Conservation (phyloP, 768 basidiomycete genomes). For the Trametes cingulata region DNA sequence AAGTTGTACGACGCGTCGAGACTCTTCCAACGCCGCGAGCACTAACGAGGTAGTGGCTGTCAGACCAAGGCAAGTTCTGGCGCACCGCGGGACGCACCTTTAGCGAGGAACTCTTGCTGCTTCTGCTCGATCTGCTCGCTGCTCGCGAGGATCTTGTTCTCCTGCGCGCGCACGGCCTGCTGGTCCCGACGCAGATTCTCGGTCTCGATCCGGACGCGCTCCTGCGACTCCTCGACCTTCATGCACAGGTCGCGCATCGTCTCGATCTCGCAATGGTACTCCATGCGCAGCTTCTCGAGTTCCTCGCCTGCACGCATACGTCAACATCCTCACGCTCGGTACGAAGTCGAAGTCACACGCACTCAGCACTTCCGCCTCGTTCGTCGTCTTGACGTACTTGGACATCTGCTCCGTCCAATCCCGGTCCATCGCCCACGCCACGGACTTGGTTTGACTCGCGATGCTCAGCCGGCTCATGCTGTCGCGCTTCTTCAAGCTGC, state of each 20-base stretch:
- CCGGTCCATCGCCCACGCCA: conserved; percentile 74
- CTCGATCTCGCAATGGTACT: conserved; percentile 62
- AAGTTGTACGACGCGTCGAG: conserved; percentile 44
- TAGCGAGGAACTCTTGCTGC: conserved; percentile 43
- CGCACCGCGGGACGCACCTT: conserved; percentile 32
- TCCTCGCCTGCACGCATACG: conserved; percentile 46
- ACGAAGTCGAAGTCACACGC: conserved; percentile 31
- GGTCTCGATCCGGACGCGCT: conserved; percentile 40
- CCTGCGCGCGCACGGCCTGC: conserved; percentile 41
- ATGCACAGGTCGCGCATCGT: conserved; percentile 57
- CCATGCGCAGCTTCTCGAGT: conserved; percentile 56
- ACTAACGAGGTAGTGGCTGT: conserved; percentile 30
- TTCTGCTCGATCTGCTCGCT: conserved; percentile 44
- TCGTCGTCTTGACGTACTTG: conserved; percentile 44
- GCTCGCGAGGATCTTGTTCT: conserved; percentile 39
- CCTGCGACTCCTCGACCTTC: conserved; percentile 47
- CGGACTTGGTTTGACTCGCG: conserved; percentile 59
- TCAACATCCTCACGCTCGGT: conserved; percentile 24
- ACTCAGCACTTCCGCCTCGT: conserved; percentile 44
- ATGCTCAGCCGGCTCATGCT: conserved; percentile 46
- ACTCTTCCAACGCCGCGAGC: conserved; percentile 44
- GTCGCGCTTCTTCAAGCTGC: conserved; percentile 63
- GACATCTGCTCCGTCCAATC: conserved; percentile 59
- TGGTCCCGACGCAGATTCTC: conserved; percentile 45
- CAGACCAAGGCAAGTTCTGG: not conserved